Conservation (phyloP, 441 rosid species). For the Adansonia rubrostipa region DNA sequence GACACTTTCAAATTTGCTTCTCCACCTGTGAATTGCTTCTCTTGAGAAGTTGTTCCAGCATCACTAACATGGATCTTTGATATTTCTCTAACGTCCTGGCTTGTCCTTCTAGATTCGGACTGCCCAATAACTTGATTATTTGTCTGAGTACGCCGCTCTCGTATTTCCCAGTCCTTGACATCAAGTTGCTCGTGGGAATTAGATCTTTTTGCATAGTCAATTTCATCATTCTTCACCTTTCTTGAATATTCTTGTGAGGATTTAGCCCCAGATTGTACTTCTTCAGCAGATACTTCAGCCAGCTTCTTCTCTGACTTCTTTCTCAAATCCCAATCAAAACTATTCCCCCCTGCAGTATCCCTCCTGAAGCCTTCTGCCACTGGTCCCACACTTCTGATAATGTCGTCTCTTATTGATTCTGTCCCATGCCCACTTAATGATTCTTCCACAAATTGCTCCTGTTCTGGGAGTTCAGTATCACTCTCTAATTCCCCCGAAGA, state of each 20-base stretch:
- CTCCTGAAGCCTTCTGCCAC: slow-evolving; percentile 35
- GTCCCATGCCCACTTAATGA: slow-evolving; percentile 30
- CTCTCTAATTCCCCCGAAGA: slow-evolving; percentile 64
- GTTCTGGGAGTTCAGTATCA: slow-evolving; percentile 53
- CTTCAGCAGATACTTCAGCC: slow-evolving; percentile 49
- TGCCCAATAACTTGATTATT: slow-evolving; percentile 32
- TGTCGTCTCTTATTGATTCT: slow-evolving; percentile 31
- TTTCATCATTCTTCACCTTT: slow-evolving; percentile 37
- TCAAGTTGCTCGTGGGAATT: slow-evolving; percentile 39
- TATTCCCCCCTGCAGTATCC: slow-evolving; percentile 34
- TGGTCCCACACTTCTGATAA: slow-evolving; percentile 32
- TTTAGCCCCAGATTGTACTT: slow-evolving; percentile 47
- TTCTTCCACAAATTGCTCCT: slow-evolving; percentile 37
- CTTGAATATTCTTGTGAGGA: slow-evolving; percentile 40
- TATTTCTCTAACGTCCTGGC: slow-evolving; percentile 45
- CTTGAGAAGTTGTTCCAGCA: slow-evolving; percentile 46
- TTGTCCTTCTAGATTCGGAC: slow-evolving; percentile 46
- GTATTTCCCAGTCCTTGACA: slow-evolving; percentile 44
- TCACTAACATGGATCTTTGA: slow-evolving; percentile 47
- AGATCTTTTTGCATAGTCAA: slow-evolving; percentile 41
- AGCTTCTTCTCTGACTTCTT: slow-evolving; percentile 78
- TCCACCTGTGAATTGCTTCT: slow-evolving; percentile 41
- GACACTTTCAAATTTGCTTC: slow-evolving; percentile 47
- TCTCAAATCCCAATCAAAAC: slow-evolving; percentile 61
- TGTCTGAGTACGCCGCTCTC: slow-evolving; percentile 41